Percentiles rank a stretch among this genome's conserved stretches.
Evolutionary conservation across 2,329 filamentous ascomycete genomes (phyloP).

Genomic region (Alternaria alternata): DNA sequence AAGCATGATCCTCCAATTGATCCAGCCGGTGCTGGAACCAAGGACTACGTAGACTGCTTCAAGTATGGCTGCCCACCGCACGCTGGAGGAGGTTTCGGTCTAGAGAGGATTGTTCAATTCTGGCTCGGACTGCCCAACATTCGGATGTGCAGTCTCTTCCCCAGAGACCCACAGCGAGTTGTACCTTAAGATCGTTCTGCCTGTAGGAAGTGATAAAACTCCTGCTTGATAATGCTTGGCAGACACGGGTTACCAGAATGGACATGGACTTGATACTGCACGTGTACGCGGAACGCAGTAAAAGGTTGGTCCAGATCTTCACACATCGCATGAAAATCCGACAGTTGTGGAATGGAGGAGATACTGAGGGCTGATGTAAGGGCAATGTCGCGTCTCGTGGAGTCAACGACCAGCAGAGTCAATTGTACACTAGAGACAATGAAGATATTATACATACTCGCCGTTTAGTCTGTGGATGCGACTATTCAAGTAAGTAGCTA

Average conservation of each 20-base stretch:
- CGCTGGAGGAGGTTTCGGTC: conserved; percentile 69
- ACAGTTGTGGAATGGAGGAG: neutral
- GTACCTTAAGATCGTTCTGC: conserved; percentile 49
- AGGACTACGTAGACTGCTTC: conserved; percentile 71
- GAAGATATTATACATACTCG: neutral
- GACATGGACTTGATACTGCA: neutral
- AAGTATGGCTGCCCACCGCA: conserved; percentile 70
- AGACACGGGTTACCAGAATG: neutral
- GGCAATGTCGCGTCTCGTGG: neutral
- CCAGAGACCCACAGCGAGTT: conserved; percentile 67
- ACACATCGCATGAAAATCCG: neutral
- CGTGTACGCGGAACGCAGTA: neutral
- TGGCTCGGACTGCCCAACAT: conserved; percentile 72
- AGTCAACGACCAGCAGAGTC: neutral
- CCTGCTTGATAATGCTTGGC: neutral
- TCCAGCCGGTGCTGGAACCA: conserved; percentile 65
- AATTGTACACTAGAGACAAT: neutral
- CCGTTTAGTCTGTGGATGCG: neutral
- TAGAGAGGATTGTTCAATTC: conserved; percentile 73
- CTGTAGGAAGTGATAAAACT: neutral
- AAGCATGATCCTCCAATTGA: conserved; percentile 65
- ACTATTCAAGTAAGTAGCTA: neutral
- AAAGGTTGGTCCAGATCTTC: neutral
- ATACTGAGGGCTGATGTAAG: neutral
- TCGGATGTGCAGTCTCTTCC: conserved; percentile 68